Percentiles rank a stretch among this genome's conserved stretches.
Evolutionary conservation across 108 stramenopile genomes (phyloP).

Genomic region (Cyclotella atomus): DNA sequence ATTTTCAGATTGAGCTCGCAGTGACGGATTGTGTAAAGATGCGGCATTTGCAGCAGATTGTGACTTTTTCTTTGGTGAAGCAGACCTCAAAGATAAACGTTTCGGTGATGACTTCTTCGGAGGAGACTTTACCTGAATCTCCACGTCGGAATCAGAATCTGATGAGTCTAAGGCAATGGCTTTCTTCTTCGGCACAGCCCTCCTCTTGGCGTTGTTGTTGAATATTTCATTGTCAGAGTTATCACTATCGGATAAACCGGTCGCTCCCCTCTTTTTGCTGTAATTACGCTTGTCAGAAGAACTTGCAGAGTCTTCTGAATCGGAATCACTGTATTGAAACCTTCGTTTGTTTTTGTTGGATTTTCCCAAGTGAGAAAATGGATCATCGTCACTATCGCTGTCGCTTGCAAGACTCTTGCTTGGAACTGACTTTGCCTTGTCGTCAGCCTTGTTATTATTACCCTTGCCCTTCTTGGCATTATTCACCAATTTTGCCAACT

Average conservation of each 20-base stretch:
- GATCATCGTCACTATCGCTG: constrained; percentile 16
- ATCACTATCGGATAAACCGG: constrained; percentile 11
- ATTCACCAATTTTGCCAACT: background rate
- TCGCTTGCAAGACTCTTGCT: constrained; percentile 9
- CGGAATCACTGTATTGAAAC: constrained; percentile 12
- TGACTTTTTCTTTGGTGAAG: background rate
- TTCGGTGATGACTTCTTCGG: background rate
- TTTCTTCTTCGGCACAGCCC: background rate
- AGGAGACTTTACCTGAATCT: background rate
- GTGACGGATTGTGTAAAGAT: constrained; percentile 15
- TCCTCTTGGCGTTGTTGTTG: background rate
- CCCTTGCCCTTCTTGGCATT: background rate
- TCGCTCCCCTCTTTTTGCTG: background rate
- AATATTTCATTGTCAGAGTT: constrained; percentile 21
- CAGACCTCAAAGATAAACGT: too few species aligned
- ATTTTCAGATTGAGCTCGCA: constrained; percentile 12
- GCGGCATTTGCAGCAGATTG: background rate
- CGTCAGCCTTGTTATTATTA: background rate
- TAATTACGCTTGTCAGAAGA: background rate
- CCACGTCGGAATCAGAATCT: background rate
- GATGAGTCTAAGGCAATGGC: background rate
- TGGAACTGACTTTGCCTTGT: background rate
- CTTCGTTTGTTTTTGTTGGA: constrained; percentile 9
- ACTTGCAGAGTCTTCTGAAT: constrained; percentile 4
- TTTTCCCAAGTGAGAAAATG: background rate